Evolutionary conservation across 176 grass and related monocot species (phyloP), one percentile per base, ranked within the genome.

Genomic region (Olyra latifolia): DNA sequence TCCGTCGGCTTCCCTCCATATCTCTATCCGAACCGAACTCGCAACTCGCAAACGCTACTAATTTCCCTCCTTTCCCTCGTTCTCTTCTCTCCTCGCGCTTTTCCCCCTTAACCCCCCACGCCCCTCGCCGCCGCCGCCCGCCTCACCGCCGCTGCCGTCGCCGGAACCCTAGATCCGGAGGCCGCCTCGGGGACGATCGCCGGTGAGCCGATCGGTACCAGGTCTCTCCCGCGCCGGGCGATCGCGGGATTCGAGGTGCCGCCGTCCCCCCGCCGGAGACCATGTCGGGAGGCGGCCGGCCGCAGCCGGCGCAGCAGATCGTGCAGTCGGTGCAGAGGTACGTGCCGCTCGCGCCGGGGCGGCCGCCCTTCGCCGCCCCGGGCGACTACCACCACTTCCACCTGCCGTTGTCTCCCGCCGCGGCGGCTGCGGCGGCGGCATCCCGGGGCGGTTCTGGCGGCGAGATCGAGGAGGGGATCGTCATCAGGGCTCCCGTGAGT

Each of bases 401-500:
- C 16, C 22, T 4, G 45, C 28, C 60, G 74, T 28, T 28, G 66
- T 72, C 27, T 19, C 62, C 72, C 32, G 39, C 67, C 30, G 55
- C 43, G 25, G 54, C 48, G 38, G n/a, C n/a, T n/a, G 43, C 62
- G 22, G 50, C 48, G 53, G 13, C 66, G 16, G 72, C 63, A 29
- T n/a, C 55, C 56, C 25, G 19, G 19, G 58, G 20, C 38, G n/a
- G 32, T 35, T 62, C 25, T 8, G 52, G 65, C 73, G 90, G 75
- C 19, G 90, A 78, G 23, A 60, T 88, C 32, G 74, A 86, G 28
- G 96, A 98, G 39, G 90, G 83, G 47, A 74, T 95, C 16, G 66
- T 89, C 69, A 62, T 84, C 49, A 88, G 75, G 67, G 89, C 56
- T 15, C 85, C 92, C 5, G 92, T 98, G 84, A 98, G 92, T 89